phyloP scores from a whole-genome alignment of 2,329 filamentous ascomycete genomes.

The Fusarium sp. region DNA sequence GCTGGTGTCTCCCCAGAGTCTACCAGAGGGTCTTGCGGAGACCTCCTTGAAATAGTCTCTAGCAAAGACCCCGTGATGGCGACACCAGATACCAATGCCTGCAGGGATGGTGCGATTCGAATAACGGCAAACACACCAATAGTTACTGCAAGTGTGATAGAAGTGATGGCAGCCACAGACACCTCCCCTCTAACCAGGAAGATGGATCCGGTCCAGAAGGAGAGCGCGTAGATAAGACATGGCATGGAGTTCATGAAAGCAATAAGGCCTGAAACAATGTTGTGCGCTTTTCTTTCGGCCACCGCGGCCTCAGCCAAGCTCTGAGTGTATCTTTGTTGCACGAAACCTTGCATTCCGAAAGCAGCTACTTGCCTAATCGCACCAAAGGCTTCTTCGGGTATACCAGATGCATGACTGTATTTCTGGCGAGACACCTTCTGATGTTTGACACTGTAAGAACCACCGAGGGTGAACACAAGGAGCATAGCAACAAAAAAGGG shows the following conservation, averaged over 20 bases:
- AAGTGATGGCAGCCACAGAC: background rate
- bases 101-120: conserved; percentile 22
- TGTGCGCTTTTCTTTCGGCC: conserved; percentile 8
- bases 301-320: conserved; percentile 65
- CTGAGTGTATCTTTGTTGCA: conserved; percentile 84
- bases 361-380: conserved; percentile 11
- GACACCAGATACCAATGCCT: conserved; percentile 2
- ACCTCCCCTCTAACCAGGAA: conserved; percentile 79
- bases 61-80: background rate
- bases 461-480: conserved; percentile 73
- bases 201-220: conserved; percentile 60
- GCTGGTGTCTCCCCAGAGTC: conserved; percentile 44
- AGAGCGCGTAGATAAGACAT: conserved; percentile 10
- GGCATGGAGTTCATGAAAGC: conserved; percentile 79
- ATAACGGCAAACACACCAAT: conserved; percentile 64
- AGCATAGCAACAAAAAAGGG: conserved; percentile 79
- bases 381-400: conserved; percentile 10
- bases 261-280: conserved; percentile 66
- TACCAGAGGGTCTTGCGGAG: conserved; percentile 49
- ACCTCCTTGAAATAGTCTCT: conserved; percentile 10
- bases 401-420: conserved; percentile 78
- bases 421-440: conserved; percentile 76
- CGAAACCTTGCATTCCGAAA: conserved; percentile 1
- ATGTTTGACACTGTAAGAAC: conserved; percentile 75
- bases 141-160: background rate